Percentiles rank a stretch among this genome's conserved stretches.
phyloP scores from a whole-genome alignment of 2,329 filamentous ascomycete species.

The Mycosphaerelloides madeirae region DNA sequence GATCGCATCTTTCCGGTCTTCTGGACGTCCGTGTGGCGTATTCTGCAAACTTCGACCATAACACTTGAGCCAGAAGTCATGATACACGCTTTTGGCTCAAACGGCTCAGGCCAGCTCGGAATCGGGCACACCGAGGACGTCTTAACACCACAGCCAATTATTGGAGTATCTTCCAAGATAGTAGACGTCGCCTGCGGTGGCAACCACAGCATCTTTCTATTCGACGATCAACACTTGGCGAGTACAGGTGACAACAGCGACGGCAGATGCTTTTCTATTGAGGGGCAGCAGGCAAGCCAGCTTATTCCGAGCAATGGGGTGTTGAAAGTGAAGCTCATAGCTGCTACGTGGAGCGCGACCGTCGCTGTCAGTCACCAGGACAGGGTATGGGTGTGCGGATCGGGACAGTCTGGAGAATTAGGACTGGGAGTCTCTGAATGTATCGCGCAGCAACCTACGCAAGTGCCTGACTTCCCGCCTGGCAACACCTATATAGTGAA shows the following conservation, averaged over 20 bases:
- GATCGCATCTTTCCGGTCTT: too few species aligned
- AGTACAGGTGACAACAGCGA: slow-evolving; percentile 59
- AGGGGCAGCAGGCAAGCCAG: too few species aligned
- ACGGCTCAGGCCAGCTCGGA: slow-evolving; percentile 50
- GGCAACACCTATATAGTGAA: slow-evolving; percentile 54
- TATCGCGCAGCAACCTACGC: slow-evolving; percentile 36
- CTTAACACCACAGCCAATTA: slow-evolving; percentile 26
- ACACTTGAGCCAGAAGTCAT: background rate
- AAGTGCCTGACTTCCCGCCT: slow-evolving; percentile 62
- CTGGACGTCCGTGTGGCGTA: too few species aligned
- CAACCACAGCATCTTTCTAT: slow-evolving; percentile 77
- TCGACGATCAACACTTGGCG: slow-evolving; percentile 55
- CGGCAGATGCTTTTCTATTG: slow-evolving; percentile 35
- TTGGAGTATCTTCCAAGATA: slow-evolving; percentile 5
- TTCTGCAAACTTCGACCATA: too few species aligned
- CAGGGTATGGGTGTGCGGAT: slow-evolving; percentile 46
- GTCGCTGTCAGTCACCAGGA: slow-evolving; percentile 11
- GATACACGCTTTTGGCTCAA: slow-evolving; percentile 44
- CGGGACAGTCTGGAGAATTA: slow-evolving; percentile 66
- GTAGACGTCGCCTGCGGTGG: slow-evolving; percentile 60
- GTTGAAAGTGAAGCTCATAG: background rate
- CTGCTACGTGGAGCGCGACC: slow-evolving; percentile 76
- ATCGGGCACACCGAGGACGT: slow-evolving; percentile 42
- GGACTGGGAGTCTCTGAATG: slow-evolving; percentile 50
- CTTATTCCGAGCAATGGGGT: too few species aligned